Evolutionary conservation across 352 stramenopile genomes (phyloP).

Genomic region (Pythium grandisporangium): DNA sequence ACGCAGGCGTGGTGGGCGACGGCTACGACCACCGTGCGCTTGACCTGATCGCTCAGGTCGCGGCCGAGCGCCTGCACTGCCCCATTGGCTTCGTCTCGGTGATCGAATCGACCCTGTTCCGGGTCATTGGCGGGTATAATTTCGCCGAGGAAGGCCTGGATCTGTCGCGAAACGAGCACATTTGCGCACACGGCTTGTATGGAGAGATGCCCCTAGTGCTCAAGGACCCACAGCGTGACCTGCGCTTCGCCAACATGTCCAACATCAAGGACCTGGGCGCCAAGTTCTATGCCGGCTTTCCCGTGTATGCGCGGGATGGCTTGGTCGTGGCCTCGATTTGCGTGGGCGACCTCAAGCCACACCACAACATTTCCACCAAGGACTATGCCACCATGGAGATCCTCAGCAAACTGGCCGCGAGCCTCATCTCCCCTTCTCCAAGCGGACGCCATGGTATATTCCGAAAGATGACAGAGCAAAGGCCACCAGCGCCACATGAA

Average conservation of each 20-base stretch:
- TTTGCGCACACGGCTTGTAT: constrained; percentile 51
- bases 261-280: constrained; percentile 31
- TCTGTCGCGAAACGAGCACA: constrained; percentile 35
- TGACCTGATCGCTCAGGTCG: constrained; percentile 43
- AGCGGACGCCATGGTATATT: too few species aligned
- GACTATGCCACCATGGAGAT: constrained; percentile 71
- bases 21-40: constrained; percentile 39
- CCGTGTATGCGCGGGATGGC: constrained; percentile 29
- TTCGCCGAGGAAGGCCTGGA: constrained; percentile 17
- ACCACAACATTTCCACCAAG: constrained; percentile 55
- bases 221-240: constrained; percentile 54
- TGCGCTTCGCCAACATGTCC: constrained; percentile 47
- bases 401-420: constrained; percentile 36
- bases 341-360: constrained; percentile 23
- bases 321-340: constrained; percentile 39
- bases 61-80: constrained; percentile 37
- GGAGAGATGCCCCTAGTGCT: constrained; percentile 48
- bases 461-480: too few species aligned
- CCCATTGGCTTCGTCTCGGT: constrained; percentile 54
- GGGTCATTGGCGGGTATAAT: constrained; percentile 34
- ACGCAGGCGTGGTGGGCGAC: constrained; percentile 25
- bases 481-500: not conserved
- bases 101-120: constrained; percentile 37
- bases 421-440: constrained; percentile 22
- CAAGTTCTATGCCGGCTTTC: constrained; percentile 64